Conservation (phyloP, 352 stramenopile species). For the Globisporangium recalcitrans region DNA sequence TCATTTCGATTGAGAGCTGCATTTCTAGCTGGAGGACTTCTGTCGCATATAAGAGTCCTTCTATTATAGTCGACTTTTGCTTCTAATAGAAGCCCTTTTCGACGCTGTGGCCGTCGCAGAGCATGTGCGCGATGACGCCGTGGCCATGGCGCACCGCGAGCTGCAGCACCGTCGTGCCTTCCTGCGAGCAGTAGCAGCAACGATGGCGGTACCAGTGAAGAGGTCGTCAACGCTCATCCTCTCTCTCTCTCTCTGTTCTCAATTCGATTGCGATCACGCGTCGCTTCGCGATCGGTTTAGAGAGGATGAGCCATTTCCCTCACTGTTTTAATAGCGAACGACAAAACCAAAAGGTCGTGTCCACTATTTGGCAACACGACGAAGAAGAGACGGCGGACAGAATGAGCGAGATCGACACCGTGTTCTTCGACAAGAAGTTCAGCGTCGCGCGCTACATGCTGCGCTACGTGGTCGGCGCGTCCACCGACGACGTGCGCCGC, state of each 20-base stretch:
- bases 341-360: background rate
- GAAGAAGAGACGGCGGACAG: too few species aligned
- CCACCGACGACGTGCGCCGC: slow-evolving; percentile 57
- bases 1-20: background rate
- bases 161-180: slow-evolving; percentile 59
- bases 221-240: slow-evolving; percentile 57
- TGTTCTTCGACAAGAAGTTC: slow-evolving; percentile 86
- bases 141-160: slow-evolving; percentile 64
- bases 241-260: background rate
- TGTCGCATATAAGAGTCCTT: background rate
- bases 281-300: slow-evolving; percentile 19
- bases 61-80: background rate
- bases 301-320: slow-evolving; percentile 2
- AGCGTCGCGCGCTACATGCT: slow-evolving; percentile 75
- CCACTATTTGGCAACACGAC: too few species aligned
- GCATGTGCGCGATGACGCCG: slow-evolving; percentile 52
- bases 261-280: background rate
- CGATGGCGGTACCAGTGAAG: slow-evolving; percentile 54
- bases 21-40: background rate
- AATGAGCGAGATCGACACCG: slow-evolving; percentile 66
- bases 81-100: slow-evolving; percentile 58
- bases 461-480: slow-evolving; percentile 61
- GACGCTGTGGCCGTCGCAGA: slow-evolving; percentile 46
- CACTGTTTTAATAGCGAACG: background rate
- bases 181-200: slow-evolving; percentile 21